Conservation (phyloP, 305 asterid genomes). For the Withania somnifera region DNA sequence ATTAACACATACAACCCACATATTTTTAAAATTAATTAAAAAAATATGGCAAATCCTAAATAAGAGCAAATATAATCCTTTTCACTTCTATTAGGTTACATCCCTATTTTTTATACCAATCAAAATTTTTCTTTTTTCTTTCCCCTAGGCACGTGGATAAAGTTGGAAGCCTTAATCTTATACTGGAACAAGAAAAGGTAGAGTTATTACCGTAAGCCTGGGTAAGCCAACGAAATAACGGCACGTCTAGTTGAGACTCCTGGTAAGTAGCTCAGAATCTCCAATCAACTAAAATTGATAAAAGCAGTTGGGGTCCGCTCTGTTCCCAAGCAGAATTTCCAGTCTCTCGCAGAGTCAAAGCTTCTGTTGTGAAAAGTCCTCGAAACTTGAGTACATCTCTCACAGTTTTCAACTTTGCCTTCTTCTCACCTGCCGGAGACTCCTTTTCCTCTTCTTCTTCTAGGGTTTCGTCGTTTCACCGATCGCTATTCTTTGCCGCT, state of each 20-base stretch:
- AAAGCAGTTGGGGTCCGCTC: conserved; percentile 51
- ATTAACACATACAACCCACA: too few relatives aligned
- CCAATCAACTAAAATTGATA: conserved; percentile 36
- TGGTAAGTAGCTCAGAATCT: conserved; percentile 21
- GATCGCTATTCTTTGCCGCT: neutral
- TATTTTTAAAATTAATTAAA: too few relatives aligned
- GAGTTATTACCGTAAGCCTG: neutral
- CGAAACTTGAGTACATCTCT: conserved; percentile 7
- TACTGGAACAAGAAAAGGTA: neutral
- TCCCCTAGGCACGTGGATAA: neutral
- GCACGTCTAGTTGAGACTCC: neutral
- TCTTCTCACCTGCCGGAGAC: neutral
- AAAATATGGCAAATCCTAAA: too few relatives aligned
- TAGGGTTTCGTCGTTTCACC: conserved; percentile 6
- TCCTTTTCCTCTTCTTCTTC: neutral
- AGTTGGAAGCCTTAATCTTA: neutral
- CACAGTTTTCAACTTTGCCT: conserved; percentile 6
- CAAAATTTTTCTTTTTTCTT: too few relatives aligned
- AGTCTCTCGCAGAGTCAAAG: conserved; percentile 7
- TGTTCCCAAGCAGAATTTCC: conserved; percentile 14
- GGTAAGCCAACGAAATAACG: neutral
- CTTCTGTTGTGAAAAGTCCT: conserved; percentile 32
- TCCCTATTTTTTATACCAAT: too few relatives aligned
- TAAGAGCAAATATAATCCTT: too few relatives aligned
- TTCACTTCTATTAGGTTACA: too few relatives aligned